phyloP scores from a whole-genome alignment of 768 basidiomycete genomes.

The Pisolithus microcarpus region DNA sequence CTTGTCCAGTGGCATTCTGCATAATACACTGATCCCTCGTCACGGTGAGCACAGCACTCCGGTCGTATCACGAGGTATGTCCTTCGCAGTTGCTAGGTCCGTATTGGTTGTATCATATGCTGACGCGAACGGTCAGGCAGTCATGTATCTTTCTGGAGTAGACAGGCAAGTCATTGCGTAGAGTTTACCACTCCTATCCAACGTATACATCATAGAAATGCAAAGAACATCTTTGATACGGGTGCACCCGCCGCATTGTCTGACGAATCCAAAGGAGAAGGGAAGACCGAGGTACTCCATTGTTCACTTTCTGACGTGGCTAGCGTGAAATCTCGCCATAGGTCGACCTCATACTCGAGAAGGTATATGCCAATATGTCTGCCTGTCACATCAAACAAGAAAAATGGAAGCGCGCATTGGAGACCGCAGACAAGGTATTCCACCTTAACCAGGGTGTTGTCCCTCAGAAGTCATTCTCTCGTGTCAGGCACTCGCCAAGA shows the following conservation, averaged over 20 bases:
- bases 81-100: neutral
- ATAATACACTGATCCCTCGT: neutral
- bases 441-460: neutral
- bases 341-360: constrained; percentile 72
- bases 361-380: constrained; percentile 80
- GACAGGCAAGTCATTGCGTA: constrained; percentile 52
- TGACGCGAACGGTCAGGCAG: constrained; percentile 35
- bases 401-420: constrained; percentile 73
- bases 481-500: constrained; percentile 52
- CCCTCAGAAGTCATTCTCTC: neutral
- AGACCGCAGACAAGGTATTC: constrained; percentile 72
- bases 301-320: neutral
- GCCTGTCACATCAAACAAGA: constrained; percentile 75
- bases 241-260: neutral
- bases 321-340: constrained; percentile 19
- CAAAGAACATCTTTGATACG: constrained; percentile 47
- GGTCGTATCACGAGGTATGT: constrained; percentile 64
- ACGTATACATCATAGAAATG: constrained; percentile 35
- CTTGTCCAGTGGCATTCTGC: neutral
- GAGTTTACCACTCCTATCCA: neutral
- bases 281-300: constrained; percentile 55
- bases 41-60: constrained; percentile 43
- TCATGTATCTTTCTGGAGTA: constrained; percentile 68
- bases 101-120: neutral
- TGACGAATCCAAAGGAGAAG: constrained; percentile 29